Base-by-base conservation (phyloP, 768 basidiomycete species). In the Polyporus arcularius region DNA sequence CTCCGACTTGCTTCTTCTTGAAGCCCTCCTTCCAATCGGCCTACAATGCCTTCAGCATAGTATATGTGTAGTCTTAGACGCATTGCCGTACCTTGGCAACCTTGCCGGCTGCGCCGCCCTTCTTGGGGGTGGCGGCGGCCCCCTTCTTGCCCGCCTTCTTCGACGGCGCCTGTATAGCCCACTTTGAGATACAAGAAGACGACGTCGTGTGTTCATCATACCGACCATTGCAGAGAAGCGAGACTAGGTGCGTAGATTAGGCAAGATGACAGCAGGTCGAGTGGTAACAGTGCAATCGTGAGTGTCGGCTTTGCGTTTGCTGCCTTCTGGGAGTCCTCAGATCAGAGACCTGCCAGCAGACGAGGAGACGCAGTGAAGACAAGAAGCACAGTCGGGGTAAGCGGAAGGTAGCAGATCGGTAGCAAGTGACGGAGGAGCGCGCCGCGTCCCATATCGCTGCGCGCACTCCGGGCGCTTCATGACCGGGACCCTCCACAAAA, bases 21-120 rank as follows among this genome's bases (percentile, higher is more conserved):
- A 99, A 99, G 4, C 96, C 95, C 71, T 98, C 96, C 76, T 96
- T 96, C 96, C 96, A 99, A 73, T 98, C 96, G 51, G 96, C 96
- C 96, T 98, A 65, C 55, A 57, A 49, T 15, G 28, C 9, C 52
- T 55, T 31, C 51, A 28, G 43, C 28, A 32, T 32, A 4, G 8
- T 9, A 9, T 14, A 48, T 8, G 46, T 16, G 9, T 21, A 11
- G 4, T 28, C 12, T 14, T 26, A 28, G 9, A 30, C 3, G 6
- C 8, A 10, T 28, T 11, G 5, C 10, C 64, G 48, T 68, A 92
- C 92, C 84, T 94, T 94, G 30, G 88, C 90, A 32, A 94, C 88
- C 73, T 87, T 92, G 21, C 72, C 75, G 70, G 61, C 73, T 54
- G 53, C 70, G 51, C 79, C 83, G 43, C 77, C 80, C 75, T 87